Percentiles rank a stretch among this genome's conserved stretches.
Conservation (phyloP, 2,329 filamentous ascomycete species). For the Fusarium phyllophilum region DNA sequence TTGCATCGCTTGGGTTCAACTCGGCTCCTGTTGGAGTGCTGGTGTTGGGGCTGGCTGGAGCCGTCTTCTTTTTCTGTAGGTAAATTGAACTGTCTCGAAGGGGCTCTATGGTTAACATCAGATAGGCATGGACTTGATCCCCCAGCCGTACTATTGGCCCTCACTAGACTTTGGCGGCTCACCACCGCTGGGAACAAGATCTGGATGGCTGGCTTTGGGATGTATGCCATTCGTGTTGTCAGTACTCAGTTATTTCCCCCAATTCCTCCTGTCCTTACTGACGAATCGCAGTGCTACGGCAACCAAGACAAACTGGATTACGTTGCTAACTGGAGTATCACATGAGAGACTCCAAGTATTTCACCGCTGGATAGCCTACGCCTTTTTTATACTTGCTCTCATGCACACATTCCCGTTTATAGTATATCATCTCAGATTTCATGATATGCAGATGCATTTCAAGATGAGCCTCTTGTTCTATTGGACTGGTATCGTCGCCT, state of each 20-base stretch:
- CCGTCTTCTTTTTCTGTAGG: background rate
- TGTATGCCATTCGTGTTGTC: conserved; percentile 3
- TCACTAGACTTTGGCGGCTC: background rate
- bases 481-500: background rate
- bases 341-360: background rate
- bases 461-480: background rate
- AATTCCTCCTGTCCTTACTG: background rate
- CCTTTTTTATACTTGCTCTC: background rate
- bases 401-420: background rate
- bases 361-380: background rate
- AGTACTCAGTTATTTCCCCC: background rate
- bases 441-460: background rate
- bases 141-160: background rate
- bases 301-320: background rate
- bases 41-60: background rate
- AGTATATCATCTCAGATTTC: background rate
- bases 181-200: background rate
- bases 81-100: background rate
- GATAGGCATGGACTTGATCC: background rate
- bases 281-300: background rate
- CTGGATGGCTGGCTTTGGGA: background rate
- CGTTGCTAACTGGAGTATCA: background rate
- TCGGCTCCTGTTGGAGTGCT: background rate
- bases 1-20: background rate
- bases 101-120: accelerated